Evolutionary conservation across 306 rosid species (phyloP).

Genomic region (Cyclanthera cordifolia): DNA sequence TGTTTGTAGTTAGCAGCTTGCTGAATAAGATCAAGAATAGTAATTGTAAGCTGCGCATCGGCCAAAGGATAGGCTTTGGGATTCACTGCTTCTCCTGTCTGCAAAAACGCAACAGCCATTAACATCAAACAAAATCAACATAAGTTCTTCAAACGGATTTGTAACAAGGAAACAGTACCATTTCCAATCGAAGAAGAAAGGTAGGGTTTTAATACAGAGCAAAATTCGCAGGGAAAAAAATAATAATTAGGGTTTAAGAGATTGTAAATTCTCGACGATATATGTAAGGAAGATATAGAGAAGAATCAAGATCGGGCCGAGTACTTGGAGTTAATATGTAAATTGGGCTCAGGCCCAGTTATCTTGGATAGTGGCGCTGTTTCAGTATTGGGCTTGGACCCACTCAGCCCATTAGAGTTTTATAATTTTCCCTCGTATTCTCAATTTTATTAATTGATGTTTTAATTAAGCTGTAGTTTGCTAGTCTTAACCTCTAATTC

Average conservation of each 20-base stretch:
- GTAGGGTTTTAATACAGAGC: constrained; percentile 6
- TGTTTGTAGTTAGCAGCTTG: constrained; percentile 90
- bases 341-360: neutral
- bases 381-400: neutral
- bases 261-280: neutral
- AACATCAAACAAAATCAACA: neutral
- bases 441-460: neutral
- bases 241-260: constrained; percentile 6
- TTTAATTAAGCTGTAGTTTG: too few relatives aligned
- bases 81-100: constrained; percentile 80
- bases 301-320: neutral
- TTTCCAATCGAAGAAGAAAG: constrained; percentile 5
- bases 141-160: neutral
- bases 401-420: neutral
- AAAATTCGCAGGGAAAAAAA: neutral
- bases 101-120: constrained; percentile 12
- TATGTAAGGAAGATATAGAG: neutral
- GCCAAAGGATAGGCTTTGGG: constrained; percentile 90
- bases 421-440: neutral
- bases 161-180: neutral
- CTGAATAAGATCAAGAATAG: constrained; percentile 77
- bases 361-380: too few relatives aligned
- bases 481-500: too few relatives aligned
- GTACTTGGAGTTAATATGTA: too few relatives aligned
- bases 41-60: constrained; percentile 65